Conservation (phyloP, 176 grass and related monocot species). For the Eragrostis nindensis region DNA sequence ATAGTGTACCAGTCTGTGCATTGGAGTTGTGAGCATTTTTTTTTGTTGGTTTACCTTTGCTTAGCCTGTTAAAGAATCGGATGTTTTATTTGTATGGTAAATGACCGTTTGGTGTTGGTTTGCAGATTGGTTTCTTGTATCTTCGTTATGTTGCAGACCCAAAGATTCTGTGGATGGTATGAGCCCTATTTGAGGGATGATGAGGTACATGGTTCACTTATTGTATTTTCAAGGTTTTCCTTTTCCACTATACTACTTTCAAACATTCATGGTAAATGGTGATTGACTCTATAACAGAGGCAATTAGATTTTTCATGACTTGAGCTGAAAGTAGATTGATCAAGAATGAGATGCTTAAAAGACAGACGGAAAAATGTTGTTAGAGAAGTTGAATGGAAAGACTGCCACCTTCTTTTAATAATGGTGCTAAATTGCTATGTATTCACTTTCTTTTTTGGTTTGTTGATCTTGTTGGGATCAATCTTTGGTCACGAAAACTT, state of each 20-base stretch:
- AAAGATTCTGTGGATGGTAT: slow-evolving; percentile 92
- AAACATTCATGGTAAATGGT: slow-evolving; percentile 16
- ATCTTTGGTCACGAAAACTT: background rate
- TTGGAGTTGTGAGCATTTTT: slow-evolving; percentile 72
- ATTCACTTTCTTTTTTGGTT: background rate
- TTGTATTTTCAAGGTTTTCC: background rate
- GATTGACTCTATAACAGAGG: background rate
- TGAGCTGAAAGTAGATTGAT: slow-evolving; percentile 3
- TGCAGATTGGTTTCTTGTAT: slow-evolving; percentile 93
- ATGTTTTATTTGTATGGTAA: slow-evolving; percentile 10
- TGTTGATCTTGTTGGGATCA: background rate
- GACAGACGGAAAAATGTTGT: background rate
- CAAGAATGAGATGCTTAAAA: background rate
- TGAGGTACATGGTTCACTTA: slow-evolving; percentile 58
- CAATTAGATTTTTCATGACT: background rate
- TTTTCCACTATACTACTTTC: background rate
- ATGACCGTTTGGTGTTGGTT: slow-evolving; percentile 9
- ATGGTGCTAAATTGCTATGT: background rate
- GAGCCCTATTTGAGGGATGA: slow-evolving; percentile 94
- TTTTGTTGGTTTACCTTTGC: slow-evolving; percentile 50
- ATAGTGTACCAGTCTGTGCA: slow-evolving; percentile 67
- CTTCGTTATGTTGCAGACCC: slow-evolving; percentile 87
- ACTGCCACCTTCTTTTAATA: background rate
- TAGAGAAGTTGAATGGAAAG: background rate
- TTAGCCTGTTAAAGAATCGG: slow-evolving; percentile 30